phyloP scores from a whole-genome alignment of 139 green algal genomes.

The Micractinium conductrix region DNA sequence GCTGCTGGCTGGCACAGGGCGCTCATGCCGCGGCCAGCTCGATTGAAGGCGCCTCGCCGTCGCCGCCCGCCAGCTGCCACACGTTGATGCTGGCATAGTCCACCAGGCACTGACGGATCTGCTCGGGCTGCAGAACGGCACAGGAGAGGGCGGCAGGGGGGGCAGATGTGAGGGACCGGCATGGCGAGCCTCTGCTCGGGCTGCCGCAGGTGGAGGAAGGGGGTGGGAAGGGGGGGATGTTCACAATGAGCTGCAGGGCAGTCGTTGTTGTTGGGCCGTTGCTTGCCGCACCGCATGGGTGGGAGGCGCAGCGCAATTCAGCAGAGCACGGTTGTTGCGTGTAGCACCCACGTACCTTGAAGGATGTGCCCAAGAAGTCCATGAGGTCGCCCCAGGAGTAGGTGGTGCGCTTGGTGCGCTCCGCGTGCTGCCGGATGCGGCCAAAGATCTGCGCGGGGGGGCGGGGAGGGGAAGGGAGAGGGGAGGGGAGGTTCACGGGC shows the following conservation, averaged over 20 bases:
- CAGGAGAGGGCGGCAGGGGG: neutral
- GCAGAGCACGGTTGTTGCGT: no score
- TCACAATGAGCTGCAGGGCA: no score
- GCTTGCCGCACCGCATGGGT: no score
- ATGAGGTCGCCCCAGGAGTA: conserved; percentile 62
- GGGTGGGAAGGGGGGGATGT: neutral
- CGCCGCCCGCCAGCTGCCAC: conserved; percentile 46
- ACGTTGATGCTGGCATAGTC: conserved; percentile 59
- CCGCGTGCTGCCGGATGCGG: conserved; percentile 50
- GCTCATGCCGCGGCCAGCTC: conserved; percentile 2
- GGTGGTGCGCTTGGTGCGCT: conserved; percentile 31
- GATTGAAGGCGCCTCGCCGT: conserved; percentile 21
- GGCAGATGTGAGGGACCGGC: no score
- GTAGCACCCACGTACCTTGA: conserved; percentile 29
- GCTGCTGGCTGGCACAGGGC: neutral
- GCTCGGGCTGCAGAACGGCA: conserved; percentile 45
- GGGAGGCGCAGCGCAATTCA: no score
- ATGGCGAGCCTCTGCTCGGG: no score
- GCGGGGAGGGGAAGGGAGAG: neutral
- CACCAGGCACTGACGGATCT: conserved; percentile 53
- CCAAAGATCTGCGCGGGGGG: conserved; percentile 44
- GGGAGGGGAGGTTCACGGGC: no score
- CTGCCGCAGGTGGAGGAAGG: neutral
- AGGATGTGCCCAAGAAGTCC: conserved; percentile 50
- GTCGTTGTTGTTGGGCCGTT: no score